Evolutionary conservation across 2,329 filamentous ascomycete species (phyloP).

Genomic region (Trichoderma koningii): DNA sequence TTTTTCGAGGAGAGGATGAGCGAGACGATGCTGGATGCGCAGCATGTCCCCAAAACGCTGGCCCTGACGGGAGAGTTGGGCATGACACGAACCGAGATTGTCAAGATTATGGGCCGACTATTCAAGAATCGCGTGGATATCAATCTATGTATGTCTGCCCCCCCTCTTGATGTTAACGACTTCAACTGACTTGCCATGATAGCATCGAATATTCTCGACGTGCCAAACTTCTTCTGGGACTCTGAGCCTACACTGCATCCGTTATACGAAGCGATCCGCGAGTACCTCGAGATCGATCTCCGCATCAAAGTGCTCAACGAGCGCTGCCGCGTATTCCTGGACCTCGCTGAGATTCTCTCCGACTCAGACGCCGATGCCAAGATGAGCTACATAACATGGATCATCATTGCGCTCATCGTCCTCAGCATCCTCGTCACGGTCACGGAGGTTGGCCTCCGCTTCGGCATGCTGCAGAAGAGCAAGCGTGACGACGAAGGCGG

Average conservation of each 20-base stretch:
- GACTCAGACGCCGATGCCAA: slow-evolving; percentile 92
- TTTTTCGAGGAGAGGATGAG: slow-evolving; percentile 97
- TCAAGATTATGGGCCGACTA: slow-evolving; percentile 84
- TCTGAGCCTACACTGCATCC: slow-evolving; percentile 93
- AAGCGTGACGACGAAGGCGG: slow-evolving; percentile 31
- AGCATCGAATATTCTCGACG: slow-evolving; percentile 91
- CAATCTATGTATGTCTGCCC: slow-evolving; percentile 76
- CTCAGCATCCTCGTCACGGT: slow-evolving; percentile 90
- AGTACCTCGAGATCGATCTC: slow-evolving; percentile 96
- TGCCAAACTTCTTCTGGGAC: slow-evolving; percentile 98
- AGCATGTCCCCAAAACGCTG: slow-evolving; percentile 85
- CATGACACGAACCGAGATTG: slow-evolving; percentile 88
- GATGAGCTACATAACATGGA: slow-evolving; percentile 97
- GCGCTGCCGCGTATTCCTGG: slow-evolving; percentile 92
- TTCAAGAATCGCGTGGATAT: slow-evolving; percentile 97
- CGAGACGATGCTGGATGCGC: slow-evolving; percentile 87
- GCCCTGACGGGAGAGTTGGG: slow-evolving; percentile 88
- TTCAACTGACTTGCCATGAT: slow-evolving; percentile 10
- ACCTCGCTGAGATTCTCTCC: slow-evolving; percentile 90
- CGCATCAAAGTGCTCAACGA: slow-evolving; percentile 97
- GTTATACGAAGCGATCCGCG: slow-evolving; percentile 89
- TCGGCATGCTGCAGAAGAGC: slow-evolving; percentile 63
- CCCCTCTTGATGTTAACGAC: background rate
- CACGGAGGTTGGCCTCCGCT: slow-evolving; percentile 83
- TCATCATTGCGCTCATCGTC: slow-evolving; percentile 91